These are phyloP conservation scores for Paraphaeosphaeria sporulosa DNA, from an alignment of 2,329 filamentous ascomycete genomes.

Conservation along the genomic window DNA sequence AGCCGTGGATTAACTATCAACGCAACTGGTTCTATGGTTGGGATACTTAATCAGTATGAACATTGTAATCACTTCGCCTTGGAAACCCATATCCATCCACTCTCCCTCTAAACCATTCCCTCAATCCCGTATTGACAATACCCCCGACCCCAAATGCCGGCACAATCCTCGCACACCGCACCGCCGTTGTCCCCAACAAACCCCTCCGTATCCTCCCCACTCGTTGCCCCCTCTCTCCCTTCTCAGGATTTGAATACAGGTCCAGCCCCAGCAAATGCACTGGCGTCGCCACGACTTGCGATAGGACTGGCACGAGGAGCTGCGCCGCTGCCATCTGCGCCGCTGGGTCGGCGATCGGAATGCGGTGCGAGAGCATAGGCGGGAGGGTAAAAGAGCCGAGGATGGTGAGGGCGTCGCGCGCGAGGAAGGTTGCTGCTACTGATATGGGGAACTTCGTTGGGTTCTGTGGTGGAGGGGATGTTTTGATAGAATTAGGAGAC, in stretches of 20 bases:
- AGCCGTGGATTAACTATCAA: no score
- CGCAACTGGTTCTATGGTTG: no score
- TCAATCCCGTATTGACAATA: slow-evolving; percentile 33
- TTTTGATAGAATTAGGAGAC: not conserved
- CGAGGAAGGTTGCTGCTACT: slow-evolving; percentile 35
- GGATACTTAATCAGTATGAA: no score
- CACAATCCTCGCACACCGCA: slow-evolving; percentile 38
- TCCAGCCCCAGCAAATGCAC: slow-evolving; percentile 38
- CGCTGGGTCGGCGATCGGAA: slow-evolving; percentile 27
- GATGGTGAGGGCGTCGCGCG: slow-evolving; percentile 41
- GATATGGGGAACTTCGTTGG: slow-evolving; percentile 21
- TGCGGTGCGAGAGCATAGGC: slow-evolving; percentile 27
- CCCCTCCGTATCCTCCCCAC: slow-evolving; percentile 19
- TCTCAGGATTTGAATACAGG: slow-evolving; percentile 25
- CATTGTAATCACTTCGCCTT: not conserved
- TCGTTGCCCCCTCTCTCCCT: slow-evolving; percentile 8
- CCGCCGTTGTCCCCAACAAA: slow-evolving; percentile 29
- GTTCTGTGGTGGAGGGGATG: slow-evolving; percentile 7
- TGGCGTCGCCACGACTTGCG: slow-evolving; percentile 37
- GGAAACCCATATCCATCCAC: slow-evolving; percentile 2
- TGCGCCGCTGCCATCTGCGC: slow-evolving; percentile 33
- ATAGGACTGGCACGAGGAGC: slow-evolving; percentile 37
- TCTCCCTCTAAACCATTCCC: slow-evolving; percentile 27
- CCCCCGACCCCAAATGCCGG: slow-evolving; percentile 40
- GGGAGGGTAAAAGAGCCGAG: slow-evolving; percentile 41